A percentile compares a stretch with the other conserved stretches of the same genome.
Conservation (phyloP, 2,329 filamentous ascomycete species). For the Penicillium sp. region DNA sequence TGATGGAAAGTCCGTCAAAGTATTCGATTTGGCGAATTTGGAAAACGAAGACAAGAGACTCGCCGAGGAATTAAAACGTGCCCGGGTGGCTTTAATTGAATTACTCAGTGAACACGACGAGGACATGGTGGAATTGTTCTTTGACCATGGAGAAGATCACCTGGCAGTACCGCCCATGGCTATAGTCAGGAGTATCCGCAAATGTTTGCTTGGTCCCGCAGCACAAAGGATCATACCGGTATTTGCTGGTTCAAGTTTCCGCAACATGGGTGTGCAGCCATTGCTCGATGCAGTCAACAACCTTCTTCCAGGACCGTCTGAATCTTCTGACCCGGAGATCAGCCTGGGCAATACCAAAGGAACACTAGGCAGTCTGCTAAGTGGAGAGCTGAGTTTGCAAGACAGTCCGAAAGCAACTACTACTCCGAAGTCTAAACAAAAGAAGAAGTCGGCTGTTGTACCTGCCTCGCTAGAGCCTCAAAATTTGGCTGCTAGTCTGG, state of each 20-base stretch:
- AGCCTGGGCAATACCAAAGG: constrained; percentile 58
- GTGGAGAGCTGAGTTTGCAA: constrained; percentile 42
- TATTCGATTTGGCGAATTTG: constrained; percentile 54
- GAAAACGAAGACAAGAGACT: constrained; percentile 47
- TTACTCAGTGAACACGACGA: constrained; percentile 86
- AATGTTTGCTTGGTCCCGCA: constrained; percentile 61
- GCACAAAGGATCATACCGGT: constrained; percentile 72
- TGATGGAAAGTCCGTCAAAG: constrained; percentile 61
- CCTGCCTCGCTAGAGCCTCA: constrained; percentile 42
- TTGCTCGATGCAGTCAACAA: constrained; percentile 85
- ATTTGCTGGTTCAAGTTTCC: constrained; percentile 87
- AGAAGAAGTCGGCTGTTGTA: constrained; percentile 41
- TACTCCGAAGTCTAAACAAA: constrained; percentile 36
- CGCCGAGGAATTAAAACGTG: constrained; percentile 66
- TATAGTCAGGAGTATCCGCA: constrained; percentile 70
- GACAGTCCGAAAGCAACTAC: constrained; percentile 28
- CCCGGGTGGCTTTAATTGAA: constrained; percentile 75
- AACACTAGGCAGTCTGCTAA: constrained; percentile 49
- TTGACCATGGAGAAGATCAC: constrained; percentile 71
- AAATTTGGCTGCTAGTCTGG: constrained; percentile 56
- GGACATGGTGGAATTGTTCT: constrained; percentile 74
- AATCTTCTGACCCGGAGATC: constrained; percentile 75
- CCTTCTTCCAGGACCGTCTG: constrained; percentile 76
- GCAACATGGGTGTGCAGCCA: constrained; percentile 90
- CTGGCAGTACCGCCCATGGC: constrained; percentile 60